Evolutionary conservation across 345 rosid species (phyloP).

Genomic region (Salix suchowensis): DNA sequence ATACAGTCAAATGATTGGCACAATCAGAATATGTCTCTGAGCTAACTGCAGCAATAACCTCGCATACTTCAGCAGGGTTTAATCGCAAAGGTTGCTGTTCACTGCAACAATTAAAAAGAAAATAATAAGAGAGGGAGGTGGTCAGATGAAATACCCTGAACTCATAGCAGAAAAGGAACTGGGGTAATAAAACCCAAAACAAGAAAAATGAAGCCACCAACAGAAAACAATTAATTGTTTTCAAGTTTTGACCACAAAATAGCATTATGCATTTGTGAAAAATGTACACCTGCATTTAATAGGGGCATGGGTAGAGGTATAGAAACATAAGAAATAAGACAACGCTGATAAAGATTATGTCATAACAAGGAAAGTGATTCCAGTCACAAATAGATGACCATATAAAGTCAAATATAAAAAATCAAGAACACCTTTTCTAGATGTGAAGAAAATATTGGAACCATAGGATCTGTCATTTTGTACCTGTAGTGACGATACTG

Average conservation of each 20-base stretch:
- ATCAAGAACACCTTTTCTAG: not conserved
- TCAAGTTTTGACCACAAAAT: conserved; percentile 5
- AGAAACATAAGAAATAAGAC: not conserved
- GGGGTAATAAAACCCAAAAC: not conserved
- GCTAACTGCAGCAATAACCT: conserved; percentile 94
- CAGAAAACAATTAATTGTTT: not conserved
- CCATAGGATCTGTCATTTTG: conserved; percentile 10
- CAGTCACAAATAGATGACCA: not conserved
- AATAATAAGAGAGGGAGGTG: conserved; percentile 13
- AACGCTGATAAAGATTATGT: not conserved
- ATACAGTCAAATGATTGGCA: conserved; percentile 56
- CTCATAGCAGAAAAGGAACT: not conserved
- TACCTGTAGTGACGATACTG: conserved; percentile 98
- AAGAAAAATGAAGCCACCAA: not conserved
- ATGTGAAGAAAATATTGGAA: not conserved
- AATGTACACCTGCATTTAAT: not conserved
- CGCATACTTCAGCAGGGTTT: conserved; percentile 81
- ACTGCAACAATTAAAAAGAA: conserved; percentile 44
- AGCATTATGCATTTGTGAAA: not conserved
- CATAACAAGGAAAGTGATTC: not conserved
- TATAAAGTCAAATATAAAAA: not conserved
- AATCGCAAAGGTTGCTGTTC: conserved; percentile 93
- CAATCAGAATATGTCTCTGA: conserved; percentile 67
- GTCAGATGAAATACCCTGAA: conserved; percentile 8
- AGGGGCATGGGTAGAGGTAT: not conserved